Conservation (phyloP, 805 yeast species). For the Yarrowia sp. region DNA sequence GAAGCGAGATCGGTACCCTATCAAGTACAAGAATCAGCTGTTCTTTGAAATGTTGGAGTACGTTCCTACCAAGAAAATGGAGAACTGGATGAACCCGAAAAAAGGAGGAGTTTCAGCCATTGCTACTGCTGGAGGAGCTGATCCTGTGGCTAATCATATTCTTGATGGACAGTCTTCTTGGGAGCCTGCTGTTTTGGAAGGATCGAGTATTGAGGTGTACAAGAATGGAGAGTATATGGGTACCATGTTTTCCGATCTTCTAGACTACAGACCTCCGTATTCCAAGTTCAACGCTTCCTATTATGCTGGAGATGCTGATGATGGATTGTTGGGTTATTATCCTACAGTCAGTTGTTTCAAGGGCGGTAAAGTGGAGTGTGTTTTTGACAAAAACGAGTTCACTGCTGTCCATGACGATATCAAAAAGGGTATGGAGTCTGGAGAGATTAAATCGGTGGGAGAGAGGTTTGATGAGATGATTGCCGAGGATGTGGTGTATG, state of each 20-base stretch:
- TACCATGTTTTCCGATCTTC: constrained; percentile 61
- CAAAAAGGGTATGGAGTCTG: constrained; percentile 29
- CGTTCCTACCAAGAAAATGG: constrained; percentile 64
- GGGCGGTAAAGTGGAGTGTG: constrained; percentile 71
- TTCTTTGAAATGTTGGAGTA: constrained; percentile 87
- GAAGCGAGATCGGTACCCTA: constrained; percentile 81
- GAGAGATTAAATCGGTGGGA: constrained; percentile 49
- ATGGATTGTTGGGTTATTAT: constrained; percentile 84
- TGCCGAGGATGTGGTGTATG: constrained; percentile 80
- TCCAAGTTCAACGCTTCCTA: constrained; percentile 44
- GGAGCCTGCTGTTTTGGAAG: constrained; percentile 36
- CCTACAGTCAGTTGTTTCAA: constrained; percentile 84
- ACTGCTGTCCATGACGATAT: constrained; percentile 43
- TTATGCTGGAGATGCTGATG: constrained; percentile 49
- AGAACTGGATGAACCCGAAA: constrained; percentile 54
- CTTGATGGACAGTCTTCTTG: neutral
- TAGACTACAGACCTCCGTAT: constrained; percentile 77
- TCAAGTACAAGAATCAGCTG: constrained; percentile 70
- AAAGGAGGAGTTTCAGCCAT: constrained; percentile 13
- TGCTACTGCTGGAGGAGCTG: constrained; percentile 28
- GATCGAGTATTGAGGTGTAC: constrained; percentile 64
- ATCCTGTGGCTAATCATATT: constrained; percentile 36
- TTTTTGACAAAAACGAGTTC: constrained; percentile 62
- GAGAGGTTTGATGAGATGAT: constrained; percentile 65
- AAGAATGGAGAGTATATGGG: constrained; percentile 75